Evolutionary conservation across 176 grass and related monocot genomes (phyloP), one percentile per base, ranked within the genome.

Genomic region (Phragmites australis): DNA sequence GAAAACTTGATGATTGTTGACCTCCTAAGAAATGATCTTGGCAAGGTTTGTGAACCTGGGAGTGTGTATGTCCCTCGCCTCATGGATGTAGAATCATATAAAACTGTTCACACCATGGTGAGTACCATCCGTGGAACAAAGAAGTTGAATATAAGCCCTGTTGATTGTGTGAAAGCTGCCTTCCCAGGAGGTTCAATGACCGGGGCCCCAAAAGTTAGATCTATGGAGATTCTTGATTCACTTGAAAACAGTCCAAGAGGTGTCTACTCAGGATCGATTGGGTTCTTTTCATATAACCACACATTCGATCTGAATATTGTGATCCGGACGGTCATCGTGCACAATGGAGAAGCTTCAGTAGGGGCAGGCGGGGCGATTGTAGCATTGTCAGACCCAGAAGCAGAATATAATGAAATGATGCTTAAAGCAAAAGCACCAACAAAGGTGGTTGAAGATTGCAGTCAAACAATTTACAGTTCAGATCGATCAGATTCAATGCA

Each of bases 1-100:
- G 96, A 99, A 75, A 98, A 95, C 55, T 81, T 98, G 68, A 98
- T 98, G 96, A 98, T 98, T 74, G 96, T 98, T 22, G 96, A 98
- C 53, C 92, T 98, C 52, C 51, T 98, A 72, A 90, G 96, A 84
- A 99, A 99, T 19, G 96, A 99, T 50, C 81, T 95, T 29, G 92
- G 96, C 9, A 88, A 88, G 46, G 90, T 95, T 34, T 99, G 92
- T 6, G 79, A 85, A 74, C 90, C 96, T 68, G 90, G 96, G 21
- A 95, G 83, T 0, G 96, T 95, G 51, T 88, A 86, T 34, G 92
- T 99, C 37, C 88, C 90, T 65, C 58, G 48, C 14, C 88, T 99
- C n/a, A 99, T 99, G 90, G 92, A 95, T 1, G 84, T 99, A 19
- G 90, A 99, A 79, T 93, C 96, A 67, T 99, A 99, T 70, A 89